A percentile compares a stretch with the other conserved stretches of the same genome.
Evolutionary conservation across 2,329 filamentous ascomycete species (phyloP).

Genomic region (Colletotrichum shisoi): DNA sequence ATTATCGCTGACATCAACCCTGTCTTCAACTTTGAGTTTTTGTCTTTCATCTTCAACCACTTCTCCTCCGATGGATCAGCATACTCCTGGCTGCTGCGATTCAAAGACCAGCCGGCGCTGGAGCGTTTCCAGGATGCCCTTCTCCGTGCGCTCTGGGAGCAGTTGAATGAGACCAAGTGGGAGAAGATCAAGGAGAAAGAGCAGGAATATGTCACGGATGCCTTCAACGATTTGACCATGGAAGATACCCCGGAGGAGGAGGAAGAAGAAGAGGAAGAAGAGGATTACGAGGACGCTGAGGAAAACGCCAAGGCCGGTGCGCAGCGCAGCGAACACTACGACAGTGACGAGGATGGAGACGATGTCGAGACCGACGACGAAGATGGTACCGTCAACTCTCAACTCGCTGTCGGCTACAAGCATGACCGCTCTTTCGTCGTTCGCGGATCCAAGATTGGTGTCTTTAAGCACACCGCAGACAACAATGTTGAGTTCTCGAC

Average conservation of each 20-base stretch:
- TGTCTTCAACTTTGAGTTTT: conserved; percentile 97
- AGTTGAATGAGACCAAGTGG: conserved; percentile 94
- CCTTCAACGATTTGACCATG: conserved; percentile 94
- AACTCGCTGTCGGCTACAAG: conserved; percentile 95
- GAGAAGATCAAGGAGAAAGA: conserved; percentile 90
- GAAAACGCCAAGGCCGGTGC: conserved; percentile 70
- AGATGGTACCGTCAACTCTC: conserved; percentile 88
- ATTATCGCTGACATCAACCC: conserved; percentile 90
- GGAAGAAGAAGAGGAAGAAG: conserved; percentile 59
- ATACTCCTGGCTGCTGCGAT: conserved; percentile 93
- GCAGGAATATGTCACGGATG: conserved; percentile 91
- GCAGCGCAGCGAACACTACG: conserved; percentile 73
- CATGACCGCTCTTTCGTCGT: conserved; percentile 97
- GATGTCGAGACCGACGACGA: conserved; percentile 72
- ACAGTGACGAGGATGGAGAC: conserved; percentile 78
- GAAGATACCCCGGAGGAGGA: conserved; percentile 69
- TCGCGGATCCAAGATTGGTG: conserved; percentile 95
- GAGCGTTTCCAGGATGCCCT: conserved; percentile 92
- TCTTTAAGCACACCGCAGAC: conserved; percentile 94
- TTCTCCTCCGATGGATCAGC: conserved; percentile 87
- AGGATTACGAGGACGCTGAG: conserved; percentile 66
- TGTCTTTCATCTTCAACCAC: conserved; percentile 99
- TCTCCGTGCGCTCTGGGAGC: conserved; percentile 96
- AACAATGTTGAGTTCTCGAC: conserved; percentile 96
- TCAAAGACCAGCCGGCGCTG: conserved; percentile 81